A percentile compares a stretch with the other conserved stretches of the same genome.
phyloP scores from a whole-genome alignment of 2,329 filamentous ascomycete genomes.

The Knoxdaviesia capensis region DNA sequence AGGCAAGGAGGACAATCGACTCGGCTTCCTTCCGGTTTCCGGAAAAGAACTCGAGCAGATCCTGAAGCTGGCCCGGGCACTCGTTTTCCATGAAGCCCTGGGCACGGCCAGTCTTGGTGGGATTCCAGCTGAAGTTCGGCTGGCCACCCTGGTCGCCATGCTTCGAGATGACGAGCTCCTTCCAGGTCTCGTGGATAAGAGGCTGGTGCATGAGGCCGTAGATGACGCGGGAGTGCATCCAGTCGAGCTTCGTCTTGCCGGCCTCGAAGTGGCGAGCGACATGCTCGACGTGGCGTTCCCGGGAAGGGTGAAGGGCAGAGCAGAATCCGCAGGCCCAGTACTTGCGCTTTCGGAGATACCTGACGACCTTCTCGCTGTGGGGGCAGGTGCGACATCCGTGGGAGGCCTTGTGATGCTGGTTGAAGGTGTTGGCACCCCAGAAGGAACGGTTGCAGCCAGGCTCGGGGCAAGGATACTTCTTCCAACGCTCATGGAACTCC shows the following conservation, averaged over 20 bases:
- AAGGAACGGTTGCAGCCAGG: constrained; percentile 44
- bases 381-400: constrained; percentile 45
- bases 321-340: constrained; percentile 53
- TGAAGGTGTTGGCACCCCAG: constrained; percentile 47
- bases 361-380: constrained; percentile 42
- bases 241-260: constrained; percentile 41
- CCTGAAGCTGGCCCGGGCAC: constrained; percentile 40
- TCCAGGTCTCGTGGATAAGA: constrained; percentile 40
- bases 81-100: constrained; percentile 41
- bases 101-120: constrained; percentile 32
- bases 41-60: constrained; percentile 44
- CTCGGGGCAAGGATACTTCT: constrained; percentile 46
- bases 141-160: constrained; percentile 32
- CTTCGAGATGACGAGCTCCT: constrained; percentile 28
- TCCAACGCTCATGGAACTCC: constrained; percentile 48
- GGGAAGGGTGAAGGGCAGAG: constrained; percentile 38
- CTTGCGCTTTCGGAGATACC: constrained; percentile 41
- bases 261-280: constrained; percentile 47
- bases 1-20: constrained; percentile 35
- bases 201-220: constrained; percentile 48
- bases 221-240: constrained; percentile 49
- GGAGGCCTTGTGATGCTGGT: constrained; percentile 45
- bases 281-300: constrained; percentile 48
- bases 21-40: constrained; percentile 34
- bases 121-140: constrained; percentile 42